Percentiles rank a stretch among this genome's conserved stretches.
These are phyloP conservation scores for Biscogniauxia marginata DNA, from an alignment of 2,329 filamentous ascomycete genomes.

Conservation along the genomic window DNA sequence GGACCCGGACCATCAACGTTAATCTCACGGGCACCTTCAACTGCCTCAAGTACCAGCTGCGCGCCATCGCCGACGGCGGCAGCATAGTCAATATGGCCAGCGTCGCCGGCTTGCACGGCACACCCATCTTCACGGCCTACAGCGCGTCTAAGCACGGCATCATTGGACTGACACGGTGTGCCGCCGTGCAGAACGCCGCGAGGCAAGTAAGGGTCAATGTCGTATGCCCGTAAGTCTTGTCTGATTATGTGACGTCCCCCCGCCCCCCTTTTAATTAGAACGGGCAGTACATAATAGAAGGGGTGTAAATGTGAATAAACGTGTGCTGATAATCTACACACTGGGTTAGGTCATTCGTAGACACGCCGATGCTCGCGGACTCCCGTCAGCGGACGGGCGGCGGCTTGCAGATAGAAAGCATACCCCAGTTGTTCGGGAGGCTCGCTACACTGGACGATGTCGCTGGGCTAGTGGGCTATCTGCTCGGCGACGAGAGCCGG, in stretches of 20 bases:
- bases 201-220: slow-evolving; percentile 26
- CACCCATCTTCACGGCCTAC: slow-evolving; percentile 30
- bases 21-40: slow-evolving; percentile 50
- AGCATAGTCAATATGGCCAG: slow-evolving; percentile 47
- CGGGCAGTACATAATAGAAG: too few relatives aligned
- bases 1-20: slow-evolving; percentile 41
- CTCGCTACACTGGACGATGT: slow-evolving; percentile 30
- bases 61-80: slow-evolving; percentile 37
- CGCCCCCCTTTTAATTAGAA: neutral
- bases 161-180: slow-evolving; percentile 29
- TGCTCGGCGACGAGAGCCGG: slow-evolving; percentile 33
- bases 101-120: slow-evolving; percentile 39
- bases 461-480: slow-evolving; percentile 30
- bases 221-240: slow-evolving; percentile 27
- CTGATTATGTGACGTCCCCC: neutral
- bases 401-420: neutral
- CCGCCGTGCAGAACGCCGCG: slow-evolving; percentile 28
- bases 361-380: slow-evolving; percentile 13
- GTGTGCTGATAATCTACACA: neutral
- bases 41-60: slow-evolving; percentile 49
- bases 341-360: slow-evolving; percentile 4
- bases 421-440: slow-evolving; percentile 25
- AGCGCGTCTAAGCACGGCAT: slow-evolving; percentile 33
- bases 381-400: neutral
- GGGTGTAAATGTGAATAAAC: too few relatives aligned